phyloP scores from a whole-genome alignment of 495 filamentous ascomycete genomes.

The Clohesyomyces aquaticus region DNA sequence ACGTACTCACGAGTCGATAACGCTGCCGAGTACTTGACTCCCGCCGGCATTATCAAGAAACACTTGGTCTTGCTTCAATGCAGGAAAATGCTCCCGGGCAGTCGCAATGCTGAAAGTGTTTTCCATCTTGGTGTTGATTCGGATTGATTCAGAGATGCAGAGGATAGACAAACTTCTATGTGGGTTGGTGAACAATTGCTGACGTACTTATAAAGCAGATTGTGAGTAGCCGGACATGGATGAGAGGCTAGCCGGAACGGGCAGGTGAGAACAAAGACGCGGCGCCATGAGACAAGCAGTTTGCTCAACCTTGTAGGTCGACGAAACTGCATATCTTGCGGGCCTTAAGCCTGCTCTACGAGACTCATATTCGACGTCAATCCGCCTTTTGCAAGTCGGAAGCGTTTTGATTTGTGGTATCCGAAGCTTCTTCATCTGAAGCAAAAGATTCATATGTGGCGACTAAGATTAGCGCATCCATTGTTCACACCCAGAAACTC shows the following conservation, averaged over 20 bases:
- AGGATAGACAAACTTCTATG: background rate
- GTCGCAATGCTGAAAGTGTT: constrained; percentile 55
- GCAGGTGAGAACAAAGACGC: background rate
- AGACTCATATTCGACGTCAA: no score
- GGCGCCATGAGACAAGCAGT: background rate
- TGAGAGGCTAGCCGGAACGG: constrained; percentile 5
- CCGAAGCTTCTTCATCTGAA: no score
- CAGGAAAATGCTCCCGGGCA: constrained; percentile 67
- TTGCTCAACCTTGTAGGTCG: no score
- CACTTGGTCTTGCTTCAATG: constrained; percentile 65
- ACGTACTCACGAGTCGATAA: constrained; percentile 69
- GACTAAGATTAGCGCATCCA: no score
- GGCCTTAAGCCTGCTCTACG: no score
- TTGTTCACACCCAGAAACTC: no score
- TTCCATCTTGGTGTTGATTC: constrained; percentile 12
- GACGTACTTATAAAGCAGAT: background rate
- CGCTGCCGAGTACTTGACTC: constrained; percentile 66
- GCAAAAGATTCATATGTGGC: no score
- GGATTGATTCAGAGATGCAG: background rate
- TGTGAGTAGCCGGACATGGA: background rate
- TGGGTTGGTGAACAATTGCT: background rate
- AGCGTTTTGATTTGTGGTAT: no score
- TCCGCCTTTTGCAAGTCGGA: no score
- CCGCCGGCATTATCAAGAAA: constrained; percentile 78
- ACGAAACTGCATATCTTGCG: no score